Evolutionary conservation across 2,329 filamentous ascomycete genomes (phyloP), one percentile per base, ranked within the genome.

Genomic region (Fusarium veterinarium): DNA sequence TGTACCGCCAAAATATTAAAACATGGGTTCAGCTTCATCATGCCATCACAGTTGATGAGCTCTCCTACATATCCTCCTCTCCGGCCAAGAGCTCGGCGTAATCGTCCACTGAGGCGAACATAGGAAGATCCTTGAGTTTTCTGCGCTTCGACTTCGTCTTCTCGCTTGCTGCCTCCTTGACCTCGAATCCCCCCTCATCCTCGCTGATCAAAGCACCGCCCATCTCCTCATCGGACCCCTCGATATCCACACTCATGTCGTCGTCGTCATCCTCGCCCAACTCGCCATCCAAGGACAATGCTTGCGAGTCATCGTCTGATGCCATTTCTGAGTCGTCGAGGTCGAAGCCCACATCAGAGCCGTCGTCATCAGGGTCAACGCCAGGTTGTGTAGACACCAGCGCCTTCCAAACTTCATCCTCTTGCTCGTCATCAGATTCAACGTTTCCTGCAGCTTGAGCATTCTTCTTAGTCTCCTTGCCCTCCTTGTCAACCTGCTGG

Each of bases 61-160:
- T n/a, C 55, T 52, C 46, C 42, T 69, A 69, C 52, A 69, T 74
- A 64, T 91, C 91, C 70, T 91, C 90, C 57, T 96, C 93, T 72
- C 90, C 88, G 8, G 87, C 93, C 80, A 97, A 83, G 84, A 97
- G 87, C 77, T 92, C 93, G 20, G 95, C 95, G 82, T 98, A 99
- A 80, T 98, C 96, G 60, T 98, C 96, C 37, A 89, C 92, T 37
- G 94, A 97, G 25, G 97, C 96, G 85, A 99, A 99, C 40, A 91
- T 97, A 11, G 96, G 96, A 75, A 99, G 85, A 72, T 91, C 90
- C 88, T 95, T 97, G 81, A 98, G 86, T 85, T 94, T 94, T 87
- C 92, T 94, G 84, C 89, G 91, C 84, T 93, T 93, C 80, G 90
- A 84, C 53, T 81, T 82, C 59, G 79, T 70, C 68, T 78, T 80